Evolutionary conservation across 441 rosid genomes (phyloP).

Genomic region (Populus hybrid): DNA sequence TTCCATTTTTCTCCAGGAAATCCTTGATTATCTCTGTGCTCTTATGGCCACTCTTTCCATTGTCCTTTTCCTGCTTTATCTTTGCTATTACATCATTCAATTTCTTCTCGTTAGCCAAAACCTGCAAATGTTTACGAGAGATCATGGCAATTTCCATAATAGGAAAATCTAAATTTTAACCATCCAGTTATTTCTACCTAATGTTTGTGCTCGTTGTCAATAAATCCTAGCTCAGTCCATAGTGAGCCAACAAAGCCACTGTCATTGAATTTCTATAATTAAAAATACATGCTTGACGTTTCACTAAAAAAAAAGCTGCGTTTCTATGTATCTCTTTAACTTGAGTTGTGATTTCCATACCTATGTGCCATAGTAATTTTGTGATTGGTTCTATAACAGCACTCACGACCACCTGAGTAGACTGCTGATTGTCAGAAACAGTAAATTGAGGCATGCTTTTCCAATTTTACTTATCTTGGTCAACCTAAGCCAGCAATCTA

Average conservation of each 20-base stretch:
- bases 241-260: neutral
- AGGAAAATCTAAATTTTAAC: neutral
- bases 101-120: slow-evolving; percentile 47
- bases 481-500: neutral
- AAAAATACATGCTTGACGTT: neutral
- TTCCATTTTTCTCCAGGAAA: slow-evolving; percentile 51
- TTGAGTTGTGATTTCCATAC: neutral
- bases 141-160: slow-evolving; percentile 2
- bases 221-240: neutral
- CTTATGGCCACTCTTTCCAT: slow-evolving; percentile 24
- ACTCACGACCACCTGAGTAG: neutral
- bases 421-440: neutral
- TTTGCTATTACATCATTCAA: slow-evolving; percentile 37
- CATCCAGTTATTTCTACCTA: neutral
- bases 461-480: neutral
- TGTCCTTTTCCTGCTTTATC: slow-evolving; percentile 31
- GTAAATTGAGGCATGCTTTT: neutral
- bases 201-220: neutral
- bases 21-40: slow-evolving; percentile 32
- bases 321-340: neutral
- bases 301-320: neutral
- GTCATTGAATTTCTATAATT: neutral
- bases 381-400: neutral
- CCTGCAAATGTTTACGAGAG: slow-evolving; percentile 36
- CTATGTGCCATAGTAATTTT: neutral